Evolutionary conservation across 495 filamentous ascomycete species (phyloP), one percentile per base, ranked within the genome.

Genomic region (Talaromyces thailandensis): DNA sequence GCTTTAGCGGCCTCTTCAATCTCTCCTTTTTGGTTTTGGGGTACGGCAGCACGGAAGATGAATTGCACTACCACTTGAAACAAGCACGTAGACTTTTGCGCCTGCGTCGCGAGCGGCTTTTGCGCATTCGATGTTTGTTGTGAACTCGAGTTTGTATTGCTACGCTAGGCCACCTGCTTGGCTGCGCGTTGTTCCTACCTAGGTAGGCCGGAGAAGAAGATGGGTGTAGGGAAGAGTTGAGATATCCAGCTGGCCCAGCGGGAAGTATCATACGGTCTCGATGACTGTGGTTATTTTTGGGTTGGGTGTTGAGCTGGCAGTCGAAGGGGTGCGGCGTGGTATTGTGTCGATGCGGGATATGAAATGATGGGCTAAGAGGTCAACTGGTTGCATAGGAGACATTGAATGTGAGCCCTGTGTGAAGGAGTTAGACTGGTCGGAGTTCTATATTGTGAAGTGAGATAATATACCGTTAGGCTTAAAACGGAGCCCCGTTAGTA

Each of bases 141-240:
- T 88, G 71, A 88, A 82, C 71, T 92, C 89, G 40, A 92, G 84
- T 66, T 88, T 88, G 68, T 87, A 85, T 70, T 92, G 89, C 65
- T 87, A 86, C 35, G 83, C 83, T 63, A 91, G 79, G 48, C 87
- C 82, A 29, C 89, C 89, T 0, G 87, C 88, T 32, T 79, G 78
- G 0, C 65, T 81, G 21, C 82, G 79, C 5, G 89, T 91, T 1
- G 88, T 91, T 53, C 79, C 89, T 23, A n/a, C n/a, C n/a, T n/a
- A n/a, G n/a, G n/a, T n/a, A 92, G 76, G 16, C 84, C 76, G 0
- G 87, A 88, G 62, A 88, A 78, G 67, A 88, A 83, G 51, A 84
- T 78, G 0, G 88, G 88, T 0, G 79, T 58, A 0, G 88, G 87
- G 0, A 72, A 62, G 32, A 88, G 75, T 3, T 76, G 70, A 11